phyloP scores from a whole-genome alignment of 169 alveolate genomes.

The Neospora caninum region DNA sequence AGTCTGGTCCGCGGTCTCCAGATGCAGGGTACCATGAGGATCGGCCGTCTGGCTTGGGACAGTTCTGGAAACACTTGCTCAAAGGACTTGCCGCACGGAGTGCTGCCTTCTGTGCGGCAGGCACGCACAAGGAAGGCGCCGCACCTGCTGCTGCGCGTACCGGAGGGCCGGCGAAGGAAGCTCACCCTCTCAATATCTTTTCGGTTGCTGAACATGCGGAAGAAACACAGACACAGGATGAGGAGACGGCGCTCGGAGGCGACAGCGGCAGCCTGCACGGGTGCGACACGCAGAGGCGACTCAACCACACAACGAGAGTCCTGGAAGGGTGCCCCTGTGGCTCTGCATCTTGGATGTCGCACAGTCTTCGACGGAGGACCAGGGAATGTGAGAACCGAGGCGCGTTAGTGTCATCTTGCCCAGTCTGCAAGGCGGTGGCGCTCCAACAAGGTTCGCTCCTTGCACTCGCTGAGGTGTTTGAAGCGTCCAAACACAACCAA shows the following conservation, averaged over 20 bases:
- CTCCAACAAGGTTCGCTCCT: slow-evolving; percentile 1
- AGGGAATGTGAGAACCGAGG: neutral
- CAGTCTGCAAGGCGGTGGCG: neutral
- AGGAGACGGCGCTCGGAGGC: neutral
- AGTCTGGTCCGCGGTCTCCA: neutral
- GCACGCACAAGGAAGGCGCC: neutral
- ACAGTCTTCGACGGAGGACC: neutral
- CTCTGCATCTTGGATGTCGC: neutral
- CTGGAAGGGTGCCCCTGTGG: neutral
- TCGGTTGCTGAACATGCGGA: neutral
- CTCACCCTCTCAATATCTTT: neutral
- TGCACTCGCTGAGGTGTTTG: slow-evolving; percentile 19
- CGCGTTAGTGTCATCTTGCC: neutral
- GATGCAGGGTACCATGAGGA: neutral
- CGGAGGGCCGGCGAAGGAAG: neutral
- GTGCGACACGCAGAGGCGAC: neutral
- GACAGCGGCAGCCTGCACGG: neutral
- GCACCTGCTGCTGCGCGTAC: neutral
- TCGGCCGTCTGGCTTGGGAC: neutral
- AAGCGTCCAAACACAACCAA: neutral
- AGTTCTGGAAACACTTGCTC: slow-evolving; percentile 4
- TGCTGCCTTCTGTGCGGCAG: neutral
- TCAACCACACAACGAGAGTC: neutral
- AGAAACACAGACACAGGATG: neutral
- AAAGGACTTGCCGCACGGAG: neutral